Percentiles rank a stretch among this genome's conserved stretches.
Conservation (phyloP, 2,329 filamentous ascomycete genomes). For the Hypoxylon sp. region DNA sequence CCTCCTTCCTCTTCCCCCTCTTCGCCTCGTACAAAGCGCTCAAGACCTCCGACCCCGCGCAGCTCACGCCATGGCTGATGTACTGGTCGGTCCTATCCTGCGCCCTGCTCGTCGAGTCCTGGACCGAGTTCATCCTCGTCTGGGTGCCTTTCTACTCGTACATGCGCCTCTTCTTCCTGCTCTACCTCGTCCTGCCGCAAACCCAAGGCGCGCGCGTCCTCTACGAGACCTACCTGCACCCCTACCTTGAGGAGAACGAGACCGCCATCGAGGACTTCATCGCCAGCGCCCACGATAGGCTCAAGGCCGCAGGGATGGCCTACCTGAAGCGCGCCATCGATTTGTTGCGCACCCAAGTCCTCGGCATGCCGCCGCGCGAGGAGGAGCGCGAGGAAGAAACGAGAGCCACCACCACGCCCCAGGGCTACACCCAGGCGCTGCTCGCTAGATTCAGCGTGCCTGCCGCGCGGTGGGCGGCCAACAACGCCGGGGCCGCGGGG, state of each 20-base stretch:
- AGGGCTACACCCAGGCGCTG: conserved; percentile 83
- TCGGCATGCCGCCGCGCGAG: conserved; percentile 78
- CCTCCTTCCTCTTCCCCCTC: conserved; percentile 92
- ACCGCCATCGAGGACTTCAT: conserved; percentile 92
- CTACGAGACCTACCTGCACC: conserved; percentile 88
- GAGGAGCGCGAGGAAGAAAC: conserved; percentile 58
- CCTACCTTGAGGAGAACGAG: conserved; percentile 91
- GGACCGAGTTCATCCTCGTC: conserved; percentile 86
- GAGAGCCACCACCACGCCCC: conserved; percentile 61
- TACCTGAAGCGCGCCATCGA: conserved; percentile 82
- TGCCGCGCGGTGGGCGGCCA: conserved; percentile 69
- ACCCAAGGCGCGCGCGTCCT: conserved; percentile 92
- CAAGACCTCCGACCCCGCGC: conserved; percentile 88
- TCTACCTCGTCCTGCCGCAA: conserved; percentile 97
- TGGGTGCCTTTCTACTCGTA: conserved; percentile 97
- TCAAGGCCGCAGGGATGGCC: conserved; percentile 81
- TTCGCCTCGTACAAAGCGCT: conserved; percentile 99
- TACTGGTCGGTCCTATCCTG: conserved; percentile 96
- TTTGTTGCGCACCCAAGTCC: conserved; percentile 78
- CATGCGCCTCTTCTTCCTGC: conserved; percentile 86
- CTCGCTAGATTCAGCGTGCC: conserved; percentile 91
- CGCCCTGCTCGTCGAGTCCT: conserved; percentile 85
- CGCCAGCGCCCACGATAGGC: conserved; percentile 81
- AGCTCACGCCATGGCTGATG: conserved; percentile 98
- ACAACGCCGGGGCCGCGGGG: conserved; percentile 62